Evolutionary conservation across 2,329 filamentous ascomycete species (phyloP), one percentile per base, ranked within the genome.

Genomic region (Apiospora marii): DNA sequence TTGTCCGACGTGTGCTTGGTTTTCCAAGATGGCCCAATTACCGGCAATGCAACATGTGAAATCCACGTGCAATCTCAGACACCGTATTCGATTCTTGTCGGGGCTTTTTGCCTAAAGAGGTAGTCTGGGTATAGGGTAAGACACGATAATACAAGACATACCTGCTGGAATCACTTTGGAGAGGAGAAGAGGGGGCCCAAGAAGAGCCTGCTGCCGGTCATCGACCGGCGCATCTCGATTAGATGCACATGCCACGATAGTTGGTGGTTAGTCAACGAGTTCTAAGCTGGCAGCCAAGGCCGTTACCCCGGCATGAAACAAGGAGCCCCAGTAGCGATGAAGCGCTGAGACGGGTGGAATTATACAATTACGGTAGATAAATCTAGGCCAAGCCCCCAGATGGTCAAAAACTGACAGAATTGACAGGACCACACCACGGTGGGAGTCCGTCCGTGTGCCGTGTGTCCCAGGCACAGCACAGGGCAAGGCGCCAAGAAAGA

Each of bases 41-140:
- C 58, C 58, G 58, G 34, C 58, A 49, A 49, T 30, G 34, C 53
- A 64, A 64, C 30, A 34, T 13, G 8, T 10, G 19, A n/a, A n/a
- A 22, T n/a, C 58, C 58, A 37, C 30, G 58, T 64, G 58, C 58
- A 64, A 64, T 64, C 34, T 64, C 22, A 64, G 58, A 41, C 34
- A 41, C 41, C 58, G 58, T 64, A 64, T 64, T 41, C 8, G 24
- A 64, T 64, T 41, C 8, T 41, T 13, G 3, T 14, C 34, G 34
- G 58, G 34, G 8, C 34, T 8, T n/a, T 12, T 41, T 24, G 4
- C 58, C 58, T 41, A n/a, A 64, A n/a, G 30, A 37, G 46, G 46
- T n/a, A 64, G 58, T n/a, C 34, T 14, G 34, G 41, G 2, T 41
- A n/a, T 64, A n/a, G 4, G 34, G n/a, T 19, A 61, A 10, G 16